A percentile compares a stretch with the other conserved stretches of the same genome.
Evolutionary conservation across 2,329 filamentous ascomycete genomes (phyloP).

Genomic region (Aaosphaeria pasadenensis): DNA sequence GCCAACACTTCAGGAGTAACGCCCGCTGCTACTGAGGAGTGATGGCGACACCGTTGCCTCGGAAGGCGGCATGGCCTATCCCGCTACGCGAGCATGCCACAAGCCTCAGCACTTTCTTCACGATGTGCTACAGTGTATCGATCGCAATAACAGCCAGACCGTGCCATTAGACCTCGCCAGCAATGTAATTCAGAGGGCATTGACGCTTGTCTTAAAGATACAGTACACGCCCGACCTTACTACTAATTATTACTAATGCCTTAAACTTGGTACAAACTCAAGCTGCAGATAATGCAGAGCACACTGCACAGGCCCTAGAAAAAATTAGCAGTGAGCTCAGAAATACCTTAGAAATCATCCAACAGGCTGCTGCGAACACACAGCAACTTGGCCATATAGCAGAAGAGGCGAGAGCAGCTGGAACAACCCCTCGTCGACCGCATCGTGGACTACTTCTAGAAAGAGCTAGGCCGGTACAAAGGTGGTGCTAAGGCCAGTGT

Average conservation of each 20-base stretch:
- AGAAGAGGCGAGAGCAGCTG: neutral
- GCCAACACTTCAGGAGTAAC: neutral
- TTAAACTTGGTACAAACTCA: neutral
- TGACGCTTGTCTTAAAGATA: neutral
- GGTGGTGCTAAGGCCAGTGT: no score
- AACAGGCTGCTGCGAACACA: neutral
- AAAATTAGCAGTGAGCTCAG: neutral
- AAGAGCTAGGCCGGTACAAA: no score
- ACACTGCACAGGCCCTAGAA: neutral
- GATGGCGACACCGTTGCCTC: neutral
- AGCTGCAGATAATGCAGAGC: neutral
- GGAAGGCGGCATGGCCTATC: neutral
- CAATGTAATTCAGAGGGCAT: neutral
- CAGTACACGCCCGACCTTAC: neutral
- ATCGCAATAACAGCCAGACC: neutral
- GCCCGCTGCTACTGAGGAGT: neutral
- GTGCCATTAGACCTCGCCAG: neutral
- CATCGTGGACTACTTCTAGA: no score
- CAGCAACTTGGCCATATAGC: neutral
- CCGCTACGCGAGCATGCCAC: neutral
- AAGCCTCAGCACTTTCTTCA: neutral
- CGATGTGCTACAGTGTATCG: neutral
- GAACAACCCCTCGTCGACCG: no score
- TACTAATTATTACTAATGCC: no score
- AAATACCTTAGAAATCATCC: neutral